Conservation (phyloP, 768 basidiomycete species). For the Mycena galopus region DNA sequence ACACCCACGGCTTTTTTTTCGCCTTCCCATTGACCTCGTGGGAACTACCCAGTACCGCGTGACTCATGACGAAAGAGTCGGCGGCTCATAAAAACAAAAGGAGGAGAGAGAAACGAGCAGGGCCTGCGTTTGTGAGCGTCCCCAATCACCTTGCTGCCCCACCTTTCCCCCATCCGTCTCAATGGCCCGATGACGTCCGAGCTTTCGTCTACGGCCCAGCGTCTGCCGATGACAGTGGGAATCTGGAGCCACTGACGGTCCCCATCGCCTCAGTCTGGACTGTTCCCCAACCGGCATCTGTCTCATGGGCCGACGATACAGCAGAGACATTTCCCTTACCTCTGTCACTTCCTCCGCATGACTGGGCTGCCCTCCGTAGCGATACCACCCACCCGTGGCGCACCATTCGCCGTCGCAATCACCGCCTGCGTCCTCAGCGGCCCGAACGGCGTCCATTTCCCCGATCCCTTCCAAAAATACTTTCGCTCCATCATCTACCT, state of each 20-base stretch:
- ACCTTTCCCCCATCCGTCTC: too few species aligned
- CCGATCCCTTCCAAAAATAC: background rate
- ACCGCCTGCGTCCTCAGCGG: background rate
- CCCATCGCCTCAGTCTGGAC: too few species aligned
- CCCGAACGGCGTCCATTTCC: background rate
- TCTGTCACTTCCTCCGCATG: background rate
- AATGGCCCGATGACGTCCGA: too few species aligned
- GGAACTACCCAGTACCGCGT: background rate
- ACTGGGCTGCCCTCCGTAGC: background rate
- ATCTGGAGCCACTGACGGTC: slow-evolving; percentile 23
- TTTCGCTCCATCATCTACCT: background rate
- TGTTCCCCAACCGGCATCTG: too few species aligned
- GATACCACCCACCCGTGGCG: background rate
- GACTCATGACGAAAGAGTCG: background rate
- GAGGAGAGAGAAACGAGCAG: too few species aligned
- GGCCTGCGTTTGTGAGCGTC: background rate
- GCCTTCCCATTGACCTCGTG: background rate
- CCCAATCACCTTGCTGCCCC: background rate
- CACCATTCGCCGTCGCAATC: background rate
- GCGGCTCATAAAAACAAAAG: too few species aligned
- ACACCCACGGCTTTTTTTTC: background rate
- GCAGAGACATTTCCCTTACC: background rate
- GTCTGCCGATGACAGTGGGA: too few species aligned
- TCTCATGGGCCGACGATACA: background rate
- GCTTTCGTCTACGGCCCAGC: too few species aligned